phyloP scores from a whole-genome alignment of 106 monocot genomes.

The Apostasia ramifera region DNA sequence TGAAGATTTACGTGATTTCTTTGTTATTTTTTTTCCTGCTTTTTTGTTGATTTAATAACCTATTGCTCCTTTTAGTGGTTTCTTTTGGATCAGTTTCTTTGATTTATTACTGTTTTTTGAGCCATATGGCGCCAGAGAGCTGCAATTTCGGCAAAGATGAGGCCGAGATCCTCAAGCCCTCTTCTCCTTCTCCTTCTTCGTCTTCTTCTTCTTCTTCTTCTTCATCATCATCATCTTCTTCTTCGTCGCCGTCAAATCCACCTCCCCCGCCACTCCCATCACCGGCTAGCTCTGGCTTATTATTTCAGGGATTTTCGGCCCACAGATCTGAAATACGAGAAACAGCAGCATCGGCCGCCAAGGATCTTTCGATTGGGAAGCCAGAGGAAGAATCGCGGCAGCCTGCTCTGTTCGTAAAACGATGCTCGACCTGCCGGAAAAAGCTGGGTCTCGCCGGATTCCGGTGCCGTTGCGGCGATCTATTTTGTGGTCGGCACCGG shows the following conservation, averaged over 20 bases:
- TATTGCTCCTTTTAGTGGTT: not conserved
- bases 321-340: constrained; percentile 14
- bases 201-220: constrained; percentile 19
- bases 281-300: constrained; percentile 19
- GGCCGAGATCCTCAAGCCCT: constrained; percentile 63
- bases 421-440: constrained; percentile 62
- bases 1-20: no score
- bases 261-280: constrained; percentile 1
- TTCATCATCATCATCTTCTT: constrained; percentile 7
- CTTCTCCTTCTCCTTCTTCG: constrained; percentile 42
- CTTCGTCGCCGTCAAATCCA: constrained; percentile 7
- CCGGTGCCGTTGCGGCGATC: constrained; percentile 83
- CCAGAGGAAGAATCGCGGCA: constrained; percentile 4
- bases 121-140: constrained; percentile 70
- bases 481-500: constrained; percentile 72
- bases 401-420: constrained; percentile 18
- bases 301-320: constrained; percentile 22
- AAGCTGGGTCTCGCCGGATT: constrained; percentile 81
- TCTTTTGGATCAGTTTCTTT: not conserved
- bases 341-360: not conserved
- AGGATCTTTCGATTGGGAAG: not conserved
- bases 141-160: constrained; percentile 83
- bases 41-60: not conserved
- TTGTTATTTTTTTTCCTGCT: not conserved
- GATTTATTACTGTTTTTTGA: not conserved